Evolutionary conservation across 306 rosid species (phyloP).

Genomic region (Carpinus fangiana): DNA sequence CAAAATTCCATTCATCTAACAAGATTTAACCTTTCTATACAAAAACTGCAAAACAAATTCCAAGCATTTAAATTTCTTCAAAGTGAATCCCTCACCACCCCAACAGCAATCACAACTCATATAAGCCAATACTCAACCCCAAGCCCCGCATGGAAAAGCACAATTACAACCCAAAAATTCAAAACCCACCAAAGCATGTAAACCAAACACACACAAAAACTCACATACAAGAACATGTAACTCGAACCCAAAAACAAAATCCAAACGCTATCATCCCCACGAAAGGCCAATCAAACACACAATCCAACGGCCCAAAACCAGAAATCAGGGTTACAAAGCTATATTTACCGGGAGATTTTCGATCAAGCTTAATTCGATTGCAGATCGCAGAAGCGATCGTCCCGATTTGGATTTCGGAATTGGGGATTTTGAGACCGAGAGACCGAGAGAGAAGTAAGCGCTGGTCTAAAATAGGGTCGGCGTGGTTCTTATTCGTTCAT

Average conservation of each 20-base stretch:
- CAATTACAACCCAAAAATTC: not conserved
- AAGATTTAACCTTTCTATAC: not conserved
- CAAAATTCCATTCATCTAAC: not conserved
- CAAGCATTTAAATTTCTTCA: not conserved
- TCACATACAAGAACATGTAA: not conserved
- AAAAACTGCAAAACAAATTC: not conserved
- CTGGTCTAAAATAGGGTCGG: not conserved
- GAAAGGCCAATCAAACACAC: not conserved
- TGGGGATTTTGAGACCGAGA: not conserved
- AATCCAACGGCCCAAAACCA: not conserved
- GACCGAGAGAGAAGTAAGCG: not conserved
- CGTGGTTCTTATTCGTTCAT: not conserved
- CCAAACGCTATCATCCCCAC: not conserved
- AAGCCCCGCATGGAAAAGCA: not conserved
- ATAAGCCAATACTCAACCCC: not conserved
- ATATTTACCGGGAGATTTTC: not conserved
- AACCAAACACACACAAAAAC: not conserved
- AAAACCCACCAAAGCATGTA: not conserved
- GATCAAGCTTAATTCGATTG: not conserved
- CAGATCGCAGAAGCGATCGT: no score
- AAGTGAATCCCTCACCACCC: not conserved
- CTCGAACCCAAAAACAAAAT: not conserved
- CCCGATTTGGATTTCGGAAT: not conserved
- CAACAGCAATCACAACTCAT: not conserved
- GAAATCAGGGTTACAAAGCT: not conserved